These are phyloP conservation scores for Triglochin maritima DNA, from an alignment of 106 monocot species.

Conservation along the genomic window DNA sequence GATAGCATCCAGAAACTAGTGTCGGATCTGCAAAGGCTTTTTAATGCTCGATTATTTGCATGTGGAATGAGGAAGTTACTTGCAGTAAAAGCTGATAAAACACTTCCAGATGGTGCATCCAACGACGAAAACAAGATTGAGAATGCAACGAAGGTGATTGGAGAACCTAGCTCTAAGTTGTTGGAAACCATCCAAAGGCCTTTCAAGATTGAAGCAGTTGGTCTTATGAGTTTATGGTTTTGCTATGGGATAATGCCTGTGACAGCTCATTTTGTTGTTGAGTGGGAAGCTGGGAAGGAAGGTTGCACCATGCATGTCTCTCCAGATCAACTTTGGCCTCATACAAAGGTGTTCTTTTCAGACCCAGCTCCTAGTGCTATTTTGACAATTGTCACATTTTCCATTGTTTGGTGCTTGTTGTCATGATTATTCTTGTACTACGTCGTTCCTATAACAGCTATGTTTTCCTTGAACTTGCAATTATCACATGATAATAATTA, in stretches of 20 bases:
- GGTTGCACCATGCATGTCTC: slow-evolving; percentile 98
- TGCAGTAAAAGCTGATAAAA: slow-evolving; percentile 49
- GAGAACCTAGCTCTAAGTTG: slow-evolving; percentile 41
- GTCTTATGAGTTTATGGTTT: slow-evolving; percentile 95
- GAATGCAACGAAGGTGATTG: slow-evolving; percentile 18
- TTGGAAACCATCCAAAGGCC: slow-evolving; percentile 73
- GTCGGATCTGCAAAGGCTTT: slow-evolving; percentile 75
- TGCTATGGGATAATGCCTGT: slow-evolving; percentile 88
- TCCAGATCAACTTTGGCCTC: slow-evolving; percentile 99
- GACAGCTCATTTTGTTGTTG: slow-evolving; percentile 89
- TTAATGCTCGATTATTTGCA: slow-evolving; percentile 79
- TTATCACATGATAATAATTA: no score
- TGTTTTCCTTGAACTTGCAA: no score
- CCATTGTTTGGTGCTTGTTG: no score
- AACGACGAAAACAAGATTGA: slow-evolving; percentile 32
- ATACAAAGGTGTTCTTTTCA: slow-evolving; percentile 71
- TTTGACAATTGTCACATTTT: not conserved
- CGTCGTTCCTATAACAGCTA: no score
- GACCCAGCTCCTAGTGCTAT: not conserved
- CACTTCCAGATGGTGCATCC: slow-evolving; percentile 35
- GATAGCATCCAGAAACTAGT: slow-evolving; percentile 79
- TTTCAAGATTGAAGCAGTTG: slow-evolving; percentile 98
- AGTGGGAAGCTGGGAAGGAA: slow-evolving; percentile 89
- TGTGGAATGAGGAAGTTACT: slow-evolving; percentile 80
- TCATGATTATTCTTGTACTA: not conserved